Base-by-base conservation (phyloP, 75 land plant species). In the Isoetes taiwanensis region DNA sequence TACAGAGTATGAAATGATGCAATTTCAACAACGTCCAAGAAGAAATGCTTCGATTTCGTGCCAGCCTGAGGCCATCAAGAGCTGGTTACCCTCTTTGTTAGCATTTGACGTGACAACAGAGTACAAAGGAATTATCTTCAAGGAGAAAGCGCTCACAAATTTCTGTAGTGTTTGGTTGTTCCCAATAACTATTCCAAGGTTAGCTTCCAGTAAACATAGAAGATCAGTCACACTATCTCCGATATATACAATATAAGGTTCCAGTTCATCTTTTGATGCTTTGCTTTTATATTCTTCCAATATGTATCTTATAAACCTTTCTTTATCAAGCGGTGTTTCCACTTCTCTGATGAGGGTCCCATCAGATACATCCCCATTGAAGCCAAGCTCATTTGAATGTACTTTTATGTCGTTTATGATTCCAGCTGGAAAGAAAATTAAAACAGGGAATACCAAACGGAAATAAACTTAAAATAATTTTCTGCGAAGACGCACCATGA, bases 161-260 rank as follows among this genome's bases (percentile, higher is more conserved):
- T 61, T 81, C 33, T 70, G 30, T 5, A 66, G 56, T 0, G 56
- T 81, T 50, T 65, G 17, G 30, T 86, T 88, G 12, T 76, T 74
- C 16, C 96, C 90, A 41, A 88, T 41, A 4, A 93, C 78, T 23
- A 93, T 88, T 20, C 98, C 98, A 8, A 93, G 61, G 66, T 93
- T 85, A 19, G 96, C 96, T 54, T 80, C 54, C 8, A 93, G 83
- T 28, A 93, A 60, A 63, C 96, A 87, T 38, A 84, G 90, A 21
- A 93, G 64, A 55, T 93, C 98, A 23, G 96, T 94, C 11, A 88
- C 67, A 20, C 96, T 77, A 59, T 93, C 98, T 6, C 98, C 98
- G 32, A 93, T 78, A 54, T 79, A 93, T 0, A 88, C 72, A 39
- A 73, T 59, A 75, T 30, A 31, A 32, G 20, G 5, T 62, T 56